Base-by-base conservation (phyloP, 2,329 filamentous ascomycete genomes). In the Colletotrichum nymphaeae region DNA sequence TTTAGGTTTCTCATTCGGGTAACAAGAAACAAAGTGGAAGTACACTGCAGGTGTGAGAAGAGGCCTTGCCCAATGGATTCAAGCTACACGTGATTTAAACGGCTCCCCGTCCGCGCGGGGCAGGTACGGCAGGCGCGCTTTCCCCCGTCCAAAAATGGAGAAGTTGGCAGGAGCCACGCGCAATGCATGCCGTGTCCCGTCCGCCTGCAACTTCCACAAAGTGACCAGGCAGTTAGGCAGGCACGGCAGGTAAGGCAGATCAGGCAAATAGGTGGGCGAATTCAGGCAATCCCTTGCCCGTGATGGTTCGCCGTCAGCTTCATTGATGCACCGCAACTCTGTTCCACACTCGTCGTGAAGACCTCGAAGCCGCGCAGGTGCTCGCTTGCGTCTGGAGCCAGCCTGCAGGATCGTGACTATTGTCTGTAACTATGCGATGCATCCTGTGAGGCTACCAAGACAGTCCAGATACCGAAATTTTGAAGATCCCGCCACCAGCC, bases 371-470 rank as follows among this genome's bases (percentile, higher is more conserved):
- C 30, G 53, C 28, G 30, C 63, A 1, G 62, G 30, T n/a, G 55
- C 55, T 16, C 24, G 46, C 55, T 16, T 42, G 49, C 7, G 5
- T 42, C 24, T 53, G 52, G 52, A 63, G 35, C 26, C 56, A 12
- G 46, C 32, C 32, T 9, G 16, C 49, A 19, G 42, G 32, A 63
- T 63, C 58, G 35, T 57, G 26, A 49, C 79, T 79, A 1, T 63
- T 67, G 0, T 75, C 75, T 77, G 19, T 78, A 79, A 24, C 65
- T 77, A 8, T 65, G 37, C 14, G 79, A 62, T 2, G 74, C 72
- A 55, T 78, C 69, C 46, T 79, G 76, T 0, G 67, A 76, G 19
- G 42, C 57, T 65, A 14, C 78, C 74, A 19, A 75, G 72, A 46
- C 76, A 77, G 63, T 77, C 77, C 16, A 63, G 8, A 24, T 60